Evolutionary conservation across 208 protist species (phyloP).

Genomic region (Crithidia sp.): DNA sequence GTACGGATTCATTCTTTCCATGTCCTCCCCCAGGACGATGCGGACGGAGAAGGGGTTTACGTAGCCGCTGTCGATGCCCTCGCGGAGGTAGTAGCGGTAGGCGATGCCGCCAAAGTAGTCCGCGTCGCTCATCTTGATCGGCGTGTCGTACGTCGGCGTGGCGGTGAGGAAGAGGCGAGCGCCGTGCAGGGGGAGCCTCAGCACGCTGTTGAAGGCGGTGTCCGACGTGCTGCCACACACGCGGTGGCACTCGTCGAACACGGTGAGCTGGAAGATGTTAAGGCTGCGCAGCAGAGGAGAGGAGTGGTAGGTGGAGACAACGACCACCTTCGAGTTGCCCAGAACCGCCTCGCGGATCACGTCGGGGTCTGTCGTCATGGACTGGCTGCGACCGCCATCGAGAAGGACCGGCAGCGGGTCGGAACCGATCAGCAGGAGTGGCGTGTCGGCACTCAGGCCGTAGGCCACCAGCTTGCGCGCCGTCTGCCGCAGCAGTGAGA

Average conservation of each 20-base stretch:
- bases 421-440: slow-evolving; percentile 72
- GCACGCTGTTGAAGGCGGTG: slow-evolving; percentile 79
- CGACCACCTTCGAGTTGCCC: slow-evolving; percentile 37
- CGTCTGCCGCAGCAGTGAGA: slow-evolving; percentile 75
- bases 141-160: slow-evolving; percentile 81
- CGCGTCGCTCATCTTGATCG: slow-evolving; percentile 75
- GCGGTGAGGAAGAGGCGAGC: slow-evolving; percentile 73
- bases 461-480: slow-evolving; percentile 67
- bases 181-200: slow-evolving; percentile 52
- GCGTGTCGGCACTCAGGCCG: slow-evolving; percentile 47
- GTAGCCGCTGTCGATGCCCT: slow-evolving; percentile 77
- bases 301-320: slow-evolving; percentile 82
- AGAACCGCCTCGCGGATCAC: slow-evolving; percentile 52
- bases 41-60: slow-evolving; percentile 77
- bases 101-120: slow-evolving; percentile 73
- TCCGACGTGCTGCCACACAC: slow-evolving; percentile 64
- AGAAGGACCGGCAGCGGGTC: slow-evolving; percentile 48
- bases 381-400: slow-evolving; percentile 12
- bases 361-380: slow-evolving; percentile 68
- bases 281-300: slow-evolving; percentile 60
- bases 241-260: slow-evolving; percentile 87
- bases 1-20: slow-evolving; percentile 74
- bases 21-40: slow-evolving; percentile 52
- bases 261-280: slow-evolving; percentile 51
- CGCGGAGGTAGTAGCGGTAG: slow-evolving; percentile 81